Percentiles rank a stretch among this genome's conserved stretches.
phyloP scores from a whole-genome alignment of 495 filamentous ascomycete genomes.

The Aspergillus kassunensis region DNA sequence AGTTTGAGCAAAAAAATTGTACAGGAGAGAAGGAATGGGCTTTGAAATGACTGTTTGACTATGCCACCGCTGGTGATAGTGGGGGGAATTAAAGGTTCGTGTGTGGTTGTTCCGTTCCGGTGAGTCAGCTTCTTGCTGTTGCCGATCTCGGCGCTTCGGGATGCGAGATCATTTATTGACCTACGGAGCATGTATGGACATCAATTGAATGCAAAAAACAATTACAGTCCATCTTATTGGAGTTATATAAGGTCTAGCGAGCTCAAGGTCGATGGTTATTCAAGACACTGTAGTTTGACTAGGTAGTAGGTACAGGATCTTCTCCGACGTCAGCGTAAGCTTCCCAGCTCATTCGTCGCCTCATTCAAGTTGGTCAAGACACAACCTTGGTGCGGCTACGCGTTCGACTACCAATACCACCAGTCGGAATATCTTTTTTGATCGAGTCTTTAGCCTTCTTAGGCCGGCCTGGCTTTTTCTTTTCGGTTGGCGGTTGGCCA shows the following conservation, averaged over 20 bases:
- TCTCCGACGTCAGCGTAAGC: not conserved
- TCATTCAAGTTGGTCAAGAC: constrained; percentile 12
- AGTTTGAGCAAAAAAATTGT: not conserved
- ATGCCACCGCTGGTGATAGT: constrained; percentile 35
- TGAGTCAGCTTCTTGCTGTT: constrained; percentile 29
- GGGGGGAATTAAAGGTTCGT: constrained; percentile 18
- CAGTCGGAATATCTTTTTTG: constrained; percentile 29
- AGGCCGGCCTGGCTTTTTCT: constrained; percentile 29
- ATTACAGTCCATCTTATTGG: no score
- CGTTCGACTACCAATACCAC: constrained; percentile 40
- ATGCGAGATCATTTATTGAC: not conserved
- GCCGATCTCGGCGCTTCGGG: constrained; percentile 18
- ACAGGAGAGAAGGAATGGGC: constrained; percentile 9
- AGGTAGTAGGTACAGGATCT: no score
- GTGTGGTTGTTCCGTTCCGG: constrained; percentile 35
- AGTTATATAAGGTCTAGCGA: no score
- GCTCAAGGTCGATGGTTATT: no score
- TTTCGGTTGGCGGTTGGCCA: constrained; percentile 16
- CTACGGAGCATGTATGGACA: no score
- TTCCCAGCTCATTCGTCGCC: not conserved
- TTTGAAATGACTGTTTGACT: constrained; percentile 1
- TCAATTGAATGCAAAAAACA: no score
- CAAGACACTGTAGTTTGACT: no score
- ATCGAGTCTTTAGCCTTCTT: constrained; percentile 34
- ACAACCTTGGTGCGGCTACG: constrained; percentile 38